Percentiles rank a stretch among this genome's conserved stretches.
Evolutionary conservation across 495 filamentous ascomycete genomes (phyloP).

Genomic region (Talaromyces nanjingensis): DNA sequence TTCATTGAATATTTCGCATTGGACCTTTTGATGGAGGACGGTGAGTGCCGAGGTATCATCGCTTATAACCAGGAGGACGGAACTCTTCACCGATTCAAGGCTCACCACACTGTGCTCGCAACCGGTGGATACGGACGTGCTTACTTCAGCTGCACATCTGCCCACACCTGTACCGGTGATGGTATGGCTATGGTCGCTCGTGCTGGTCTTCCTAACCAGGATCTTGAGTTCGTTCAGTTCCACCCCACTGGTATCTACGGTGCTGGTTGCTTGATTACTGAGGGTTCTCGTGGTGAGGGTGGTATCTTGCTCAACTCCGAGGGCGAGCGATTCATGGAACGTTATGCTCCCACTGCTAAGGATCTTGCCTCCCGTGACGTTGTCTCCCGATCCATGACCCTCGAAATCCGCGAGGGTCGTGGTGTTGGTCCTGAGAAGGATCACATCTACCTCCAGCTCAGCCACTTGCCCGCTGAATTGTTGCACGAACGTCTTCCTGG

Average conservation of each 20-base stretch:
- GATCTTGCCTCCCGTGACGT: conserved; percentile 91
- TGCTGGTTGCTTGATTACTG: conserved; percentile 95
- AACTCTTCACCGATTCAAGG: conserved; percentile 91
- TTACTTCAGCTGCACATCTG: conserved; percentile 96
- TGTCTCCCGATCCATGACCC: conserved; percentile 92
- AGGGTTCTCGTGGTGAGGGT: conserved; percentile 96
- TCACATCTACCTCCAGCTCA: conserved; percentile 94
- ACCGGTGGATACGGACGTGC: conserved; percentile 95
- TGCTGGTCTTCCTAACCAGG: conserved; percentile 95
- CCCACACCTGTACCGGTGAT: conserved; percentile 96
- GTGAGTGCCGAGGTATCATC: conserved; percentile 89
- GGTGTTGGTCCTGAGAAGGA: conserved; percentile 95
- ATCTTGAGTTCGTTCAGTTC: conserved; percentile 99
- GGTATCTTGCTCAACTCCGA: conserved; percentile 94
- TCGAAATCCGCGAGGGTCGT: conserved; percentile 94
- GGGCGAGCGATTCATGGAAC: conserved; percentile 98
- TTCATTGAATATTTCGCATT: conserved; percentile 98
- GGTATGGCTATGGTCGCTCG: conserved; percentile 98
- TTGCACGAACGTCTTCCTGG: conserved; percentile 94
- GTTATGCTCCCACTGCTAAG: conserved; percentile 95
- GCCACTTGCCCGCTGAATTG: conserved; percentile 82
- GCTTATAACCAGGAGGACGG: conserved; percentile 98
- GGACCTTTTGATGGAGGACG: conserved; percentile 94
- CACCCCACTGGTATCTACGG: conserved; percentile 99
- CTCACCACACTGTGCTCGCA: conserved; percentile 90